phyloP scores from a whole-genome alignment of 2,329 filamentous ascomycete genomes.

The Colletotrichum tropicicola region DNA sequence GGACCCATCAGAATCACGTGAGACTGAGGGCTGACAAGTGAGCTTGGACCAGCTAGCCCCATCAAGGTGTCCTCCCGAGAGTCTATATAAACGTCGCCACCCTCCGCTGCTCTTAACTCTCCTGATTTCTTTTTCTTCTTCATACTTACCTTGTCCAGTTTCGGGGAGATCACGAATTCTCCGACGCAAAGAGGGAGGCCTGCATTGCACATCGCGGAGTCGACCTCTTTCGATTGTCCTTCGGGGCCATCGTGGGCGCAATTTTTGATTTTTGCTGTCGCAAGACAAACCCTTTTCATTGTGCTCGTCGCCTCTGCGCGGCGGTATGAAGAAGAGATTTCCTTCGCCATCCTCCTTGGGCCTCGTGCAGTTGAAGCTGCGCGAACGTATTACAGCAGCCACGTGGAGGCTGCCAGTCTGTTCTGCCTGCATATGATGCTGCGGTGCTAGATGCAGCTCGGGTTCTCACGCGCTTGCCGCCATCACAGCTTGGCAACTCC shows the following conservation, averaged over 20 bases:
- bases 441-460: too few relatives aligned
- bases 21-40: not conserved
- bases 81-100: not conserved
- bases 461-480: too few relatives aligned
- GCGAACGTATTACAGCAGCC: too few relatives aligned
- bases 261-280: constrained; percentile 53
- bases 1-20: too few relatives aligned
- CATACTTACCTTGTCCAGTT: constrained; percentile 62
- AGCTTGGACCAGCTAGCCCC: not conserved
- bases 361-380: too few relatives aligned
- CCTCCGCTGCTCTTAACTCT: not conserved
- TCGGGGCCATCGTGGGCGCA: constrained; percentile 59
- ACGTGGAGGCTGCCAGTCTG: too few relatives aligned
- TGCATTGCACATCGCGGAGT: constrained; percentile 64
- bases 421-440: too few relatives aligned
- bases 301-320: constrained; percentile 45
- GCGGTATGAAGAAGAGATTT: constrained; percentile 52
- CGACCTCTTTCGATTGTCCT: constrained; percentile 58
- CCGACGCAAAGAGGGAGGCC: constrained; percentile 52
- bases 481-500: too few relatives aligned
- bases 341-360: not conserved
- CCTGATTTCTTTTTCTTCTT: not conserved
- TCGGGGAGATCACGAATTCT: constrained; percentile 53
- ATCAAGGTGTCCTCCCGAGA: not conserved
- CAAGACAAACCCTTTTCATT: constrained; percentile 49